These are phyloP conservation scores for Sporothrix variecibatus DNA, from an alignment of 2,329 filamentous ascomycete genomes.

Conservation along the genomic window DNA sequence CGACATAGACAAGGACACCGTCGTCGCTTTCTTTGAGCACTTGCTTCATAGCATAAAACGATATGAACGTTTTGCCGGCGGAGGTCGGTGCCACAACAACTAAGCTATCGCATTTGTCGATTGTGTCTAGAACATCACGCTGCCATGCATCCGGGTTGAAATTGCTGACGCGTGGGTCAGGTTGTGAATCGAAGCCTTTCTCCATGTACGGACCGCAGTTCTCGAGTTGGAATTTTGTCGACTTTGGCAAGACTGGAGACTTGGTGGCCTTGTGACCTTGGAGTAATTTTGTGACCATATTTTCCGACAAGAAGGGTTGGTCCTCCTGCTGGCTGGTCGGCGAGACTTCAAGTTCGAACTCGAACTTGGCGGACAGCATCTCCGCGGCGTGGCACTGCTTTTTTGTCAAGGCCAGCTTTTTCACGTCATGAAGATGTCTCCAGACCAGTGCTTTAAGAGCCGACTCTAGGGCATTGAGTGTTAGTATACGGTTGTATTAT, in stretches of 20 bases:
- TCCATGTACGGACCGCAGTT: conserved; percentile 75
- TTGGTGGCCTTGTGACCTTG: background rate
- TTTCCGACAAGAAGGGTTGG: background rate
- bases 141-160: conserved; percentile 81
- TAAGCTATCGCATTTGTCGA: conserved; percentile 69
- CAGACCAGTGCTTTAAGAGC: background rate
- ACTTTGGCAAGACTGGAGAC: background rate
- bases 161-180: conserved; percentile 62
- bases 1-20: conserved; percentile 74
- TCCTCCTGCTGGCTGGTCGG: background rate
- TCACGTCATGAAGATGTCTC: background rate
- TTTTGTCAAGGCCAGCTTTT: background rate
- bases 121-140: conserved; percentile 68
- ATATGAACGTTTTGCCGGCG: conserved; percentile 81
- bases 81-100: conserved; percentile 78
- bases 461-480: background rate
- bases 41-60: conserved; percentile 81
- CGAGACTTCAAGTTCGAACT: background rate
- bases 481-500: background rate
- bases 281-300: background rate
- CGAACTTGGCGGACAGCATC: background rate
- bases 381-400: background rate
- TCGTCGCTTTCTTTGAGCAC: conserved; percentile 68
- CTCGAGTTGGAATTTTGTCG: conserved; percentile 63
- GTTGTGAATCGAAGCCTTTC: conserved; percentile 67